Percentiles rank a stretch among this genome's conserved stretches.
phyloP scores from a whole-genome alignment of 768 basidiomycete species.

The Infundibulicybe gibba region DNA sequence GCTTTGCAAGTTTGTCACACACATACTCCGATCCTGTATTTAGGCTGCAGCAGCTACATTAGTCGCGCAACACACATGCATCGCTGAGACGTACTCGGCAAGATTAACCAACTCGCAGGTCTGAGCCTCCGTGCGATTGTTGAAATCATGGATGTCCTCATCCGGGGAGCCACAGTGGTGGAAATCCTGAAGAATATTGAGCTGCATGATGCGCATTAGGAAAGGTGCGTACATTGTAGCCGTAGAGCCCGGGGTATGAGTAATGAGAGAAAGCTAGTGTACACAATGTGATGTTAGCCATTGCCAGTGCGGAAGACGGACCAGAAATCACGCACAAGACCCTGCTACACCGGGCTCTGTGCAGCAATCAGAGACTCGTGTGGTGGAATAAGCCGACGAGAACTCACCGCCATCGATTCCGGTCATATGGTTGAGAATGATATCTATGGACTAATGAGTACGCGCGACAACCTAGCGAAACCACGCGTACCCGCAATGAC shows the following conservation, averaged over 20 bases:
- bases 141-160: constrained; percentile 39
- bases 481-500: too few relatives aligned
- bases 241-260: too few relatives aligned
- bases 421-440: constrained; percentile 61
- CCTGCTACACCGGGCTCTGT: constrained; percentile 45
- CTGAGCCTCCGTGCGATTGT: constrained; percentile 36
- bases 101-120: constrained; percentile 29
- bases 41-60: constrained; percentile 2
- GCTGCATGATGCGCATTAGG: constrained; percentile 45
- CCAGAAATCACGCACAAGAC: constrained; percentile 40
- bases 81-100: constrained; percentile 17
- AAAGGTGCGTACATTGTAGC: constrained; percentile 48
- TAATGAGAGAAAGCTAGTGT: too few relatives aligned
- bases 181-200: constrained; percentile 26
- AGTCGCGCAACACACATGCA: neutral
- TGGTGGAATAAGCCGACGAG: too few relatives aligned
- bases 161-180: constrained; percentile 40
- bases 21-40: constrained; percentile 8
- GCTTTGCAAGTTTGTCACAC: constrained; percentile 4
- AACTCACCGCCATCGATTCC: constrained; percentile 33
- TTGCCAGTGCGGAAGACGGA: constrained; percentile 45
- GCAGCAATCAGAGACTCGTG: too few relatives aligned
- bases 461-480: neutral
- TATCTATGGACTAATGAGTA: constrained; percentile 25
- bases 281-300: constrained; percentile 41